phyloP scores from a whole-genome alignment of 257 asterid genomes.

The Plantago major region DNA sequence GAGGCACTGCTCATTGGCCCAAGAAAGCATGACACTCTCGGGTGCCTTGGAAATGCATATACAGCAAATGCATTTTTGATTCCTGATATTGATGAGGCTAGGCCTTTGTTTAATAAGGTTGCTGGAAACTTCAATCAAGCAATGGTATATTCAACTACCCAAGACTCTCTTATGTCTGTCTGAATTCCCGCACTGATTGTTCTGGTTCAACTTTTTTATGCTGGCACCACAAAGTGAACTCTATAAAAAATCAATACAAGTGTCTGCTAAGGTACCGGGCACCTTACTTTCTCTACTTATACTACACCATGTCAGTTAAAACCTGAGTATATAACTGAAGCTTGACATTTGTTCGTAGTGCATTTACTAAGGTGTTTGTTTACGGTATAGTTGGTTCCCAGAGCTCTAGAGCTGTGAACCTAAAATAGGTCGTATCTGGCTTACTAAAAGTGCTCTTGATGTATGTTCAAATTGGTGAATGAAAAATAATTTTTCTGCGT shows the following conservation, averaged over 20 bases:
- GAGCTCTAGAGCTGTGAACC: too few species aligned
- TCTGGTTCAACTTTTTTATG: constrained; percentile 16
- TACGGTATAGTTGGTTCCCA: too few species aligned
- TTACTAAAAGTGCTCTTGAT: too few species aligned
- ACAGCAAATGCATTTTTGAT: constrained; percentile 68
- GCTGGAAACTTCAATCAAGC: constrained; percentile 62
- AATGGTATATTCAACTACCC: constrained; percentile 39
- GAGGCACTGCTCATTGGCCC: constrained; percentile 75
- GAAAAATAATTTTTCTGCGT: too few species aligned
- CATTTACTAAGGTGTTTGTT: too few species aligned
- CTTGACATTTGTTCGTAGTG: too few species aligned
- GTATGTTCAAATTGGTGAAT: too few species aligned
- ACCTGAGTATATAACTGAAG: too few species aligned
- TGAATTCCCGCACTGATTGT: constrained; percentile 11
- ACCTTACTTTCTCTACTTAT: neutral
- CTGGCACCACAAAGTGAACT: constrained; percentile 85
- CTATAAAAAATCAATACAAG: constrained; percentile 68
- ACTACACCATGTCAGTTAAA: neutral
- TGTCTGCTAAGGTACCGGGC: constrained; percentile 61
- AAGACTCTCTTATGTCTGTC: neutral
- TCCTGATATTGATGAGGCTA: constrained; percentile 70
- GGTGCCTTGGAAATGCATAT: constrained; percentile 92
- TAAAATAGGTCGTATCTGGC: too few species aligned
- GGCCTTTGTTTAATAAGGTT: constrained; percentile 53
- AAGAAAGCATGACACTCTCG: constrained; percentile 60